Conservation (phyloP, 371 early-diverging fungal genomes). For the Lichtheimia corymbifera region DNA sequence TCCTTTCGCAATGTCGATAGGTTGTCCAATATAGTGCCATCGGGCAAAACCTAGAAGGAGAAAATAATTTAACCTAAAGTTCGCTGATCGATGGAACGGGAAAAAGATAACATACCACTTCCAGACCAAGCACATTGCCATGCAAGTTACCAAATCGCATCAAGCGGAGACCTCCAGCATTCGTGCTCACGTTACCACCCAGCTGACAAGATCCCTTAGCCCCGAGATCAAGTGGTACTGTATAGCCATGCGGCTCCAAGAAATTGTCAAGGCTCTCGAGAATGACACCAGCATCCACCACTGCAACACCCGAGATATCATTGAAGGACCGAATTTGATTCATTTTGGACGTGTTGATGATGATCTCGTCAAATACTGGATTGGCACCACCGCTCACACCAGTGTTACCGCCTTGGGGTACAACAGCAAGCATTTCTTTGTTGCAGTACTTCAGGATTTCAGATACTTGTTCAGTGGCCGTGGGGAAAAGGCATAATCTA, state of each 20-base stretch:
- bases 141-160: slow-evolving; percentile 88
- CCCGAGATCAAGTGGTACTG: slow-evolving; percentile 93
- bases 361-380: slow-evolving; percentile 90
- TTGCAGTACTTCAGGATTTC: slow-evolving; percentile 83
- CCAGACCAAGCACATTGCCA: slow-evolving; percentile 84
- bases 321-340: slow-evolving; percentile 79
- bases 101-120: slow-evolving; percentile 52
- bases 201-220: slow-evolving; percentile 86
- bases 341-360: slow-evolving; percentile 75
- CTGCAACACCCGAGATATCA: slow-evolving; percentile 70
- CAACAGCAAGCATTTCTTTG: slow-evolving; percentile 74
- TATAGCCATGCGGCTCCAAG: slow-evolving; percentile 72
- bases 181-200: slow-evolving; percentile 92
- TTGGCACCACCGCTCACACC: slow-evolving; percentile 84
- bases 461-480: slow-evolving; percentile 76
- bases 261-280: slow-evolving; percentile 82
- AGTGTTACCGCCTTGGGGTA: slow-evolving; percentile 96
- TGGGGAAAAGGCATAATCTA: slow-evolving; percentile 67
- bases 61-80: background rate
- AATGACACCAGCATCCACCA: slow-evolving; percentile 87
- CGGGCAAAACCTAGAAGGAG: slow-evolving; percentile 70
- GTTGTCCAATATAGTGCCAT: slow-evolving; percentile 89
- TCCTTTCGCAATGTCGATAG: slow-evolving; percentile 83
- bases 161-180: slow-evolving; percentile 89
- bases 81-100: background rate